These are phyloP conservation scores for Termitomyces sp. DNA, from an alignment of 768 basidiomycete genomes.

Conservation along the genomic window DNA sequence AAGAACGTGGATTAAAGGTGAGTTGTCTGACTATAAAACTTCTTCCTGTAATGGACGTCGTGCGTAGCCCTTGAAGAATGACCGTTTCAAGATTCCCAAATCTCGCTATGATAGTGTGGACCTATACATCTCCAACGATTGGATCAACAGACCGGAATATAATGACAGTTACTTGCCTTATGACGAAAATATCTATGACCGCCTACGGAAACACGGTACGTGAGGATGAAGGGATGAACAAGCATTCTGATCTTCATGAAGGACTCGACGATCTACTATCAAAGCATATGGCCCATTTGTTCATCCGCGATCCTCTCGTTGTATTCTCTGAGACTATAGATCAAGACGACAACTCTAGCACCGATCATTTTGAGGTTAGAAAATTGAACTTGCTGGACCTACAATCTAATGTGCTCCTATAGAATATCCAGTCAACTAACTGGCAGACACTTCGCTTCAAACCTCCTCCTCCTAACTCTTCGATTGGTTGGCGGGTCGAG, in stretches of 20 bases:
- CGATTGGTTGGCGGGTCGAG: slow-evolving; percentile 97
- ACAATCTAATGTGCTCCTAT: slow-evolving; percentile 6
- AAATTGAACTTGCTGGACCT: not conserved
- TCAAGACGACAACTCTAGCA: slow-evolving; percentile 84
- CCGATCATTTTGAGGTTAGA: slow-evolving; percentile 92
- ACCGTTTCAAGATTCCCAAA: slow-evolving; percentile 83
- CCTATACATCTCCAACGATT: slow-evolving; percentile 84
- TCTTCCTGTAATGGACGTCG: slow-evolving; percentile 2
- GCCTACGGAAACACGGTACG: slow-evolving; percentile 76
- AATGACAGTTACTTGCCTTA: slow-evolving; percentile 85
- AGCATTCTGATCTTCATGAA: slow-evolving; percentile 25
- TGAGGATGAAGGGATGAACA: not conserved
- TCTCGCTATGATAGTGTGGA: slow-evolving; percentile 97
- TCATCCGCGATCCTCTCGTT: slow-evolving; percentile 96
- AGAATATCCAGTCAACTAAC: slow-evolving; percentile 99
- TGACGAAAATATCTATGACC: slow-evolving; percentile 68
- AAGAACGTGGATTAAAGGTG: slow-evolving; percentile 89
- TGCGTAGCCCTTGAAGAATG: slow-evolving; percentile 69
- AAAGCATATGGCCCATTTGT: slow-evolving; percentile 91
- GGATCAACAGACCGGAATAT: slow-evolving; percentile 89
- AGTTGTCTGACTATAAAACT: slow-evolving; percentile 1
- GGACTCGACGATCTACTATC: slow-evolving; percentile 86
- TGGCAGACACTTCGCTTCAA: slow-evolving; percentile 99
- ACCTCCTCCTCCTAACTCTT: slow-evolving; percentile 89
- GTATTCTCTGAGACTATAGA: slow-evolving; percentile 92